Base-by-base conservation (phyloP, 805 yeast species). In the Ogataea chonburiensis region DNA sequence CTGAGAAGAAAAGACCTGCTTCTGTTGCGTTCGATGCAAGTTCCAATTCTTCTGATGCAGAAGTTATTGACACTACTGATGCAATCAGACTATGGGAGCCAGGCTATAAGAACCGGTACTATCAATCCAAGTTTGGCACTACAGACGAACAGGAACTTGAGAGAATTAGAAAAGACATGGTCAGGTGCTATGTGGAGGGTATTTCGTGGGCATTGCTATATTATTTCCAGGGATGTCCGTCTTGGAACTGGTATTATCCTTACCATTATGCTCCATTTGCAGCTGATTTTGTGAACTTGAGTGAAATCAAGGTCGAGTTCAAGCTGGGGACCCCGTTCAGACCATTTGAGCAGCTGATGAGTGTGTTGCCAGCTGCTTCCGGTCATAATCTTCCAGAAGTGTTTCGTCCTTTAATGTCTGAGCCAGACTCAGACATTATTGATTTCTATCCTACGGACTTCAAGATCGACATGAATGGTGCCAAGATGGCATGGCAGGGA, bases 231-330 rank as follows among this genome's bases (percentile, higher is more conserved):
- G 98, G 97, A 2, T 91, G 98, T 64, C 95, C 96, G 0, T 91
- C 98, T 0, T 93, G 99, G 99, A 81, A 81, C 37, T 93, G 98
- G 98, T 93, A 78, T 60, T 93, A 82, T 53, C 98, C 98, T 0
- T 91, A 81, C 58, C 98, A 93, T 56, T 94, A 93, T 64, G 98
- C 98, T 0, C 99, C 99, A 15, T 89, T 93, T 70, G 98, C 97
- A 0, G 73, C 81, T 5, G 99, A 93, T 59, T 85, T 93, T 52
- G 67, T 60, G 2, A 75, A 78, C 30, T 54, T 83, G 26, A 56
- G 59, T 8, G 74, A 69, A 6, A 55, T 79, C 11, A 66, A 78
- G 1, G 68, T 87, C 13, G 61, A 65, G 19, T 86, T 89, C 53
- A 69, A 70, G 7, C 42, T 45, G 30, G 96, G 96, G 6, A 67